A percentile compares a stretch with the other conserved stretches of the same genome.
These are phyloP conservation scores for Helichrysum umbraculigerum DNA, from an alignment of 129 eudicot species.

Conservation along the genomic window DNA sequence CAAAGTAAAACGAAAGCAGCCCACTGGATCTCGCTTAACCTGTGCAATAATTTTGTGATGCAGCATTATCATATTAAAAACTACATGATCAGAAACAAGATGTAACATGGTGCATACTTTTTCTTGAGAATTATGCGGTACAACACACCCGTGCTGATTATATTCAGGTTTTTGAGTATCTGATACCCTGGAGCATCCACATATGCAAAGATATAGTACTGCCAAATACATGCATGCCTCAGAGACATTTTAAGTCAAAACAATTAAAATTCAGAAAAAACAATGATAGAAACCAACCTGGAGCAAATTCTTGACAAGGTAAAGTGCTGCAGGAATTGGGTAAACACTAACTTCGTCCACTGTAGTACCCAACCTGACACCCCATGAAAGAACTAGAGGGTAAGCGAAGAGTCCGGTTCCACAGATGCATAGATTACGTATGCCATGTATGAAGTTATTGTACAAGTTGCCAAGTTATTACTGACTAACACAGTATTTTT, in stretches of 20 bases:
- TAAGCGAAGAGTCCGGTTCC: slow-evolving; percentile 5
- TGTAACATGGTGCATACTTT: slow-evolving; percentile 53
- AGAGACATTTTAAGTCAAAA: slow-evolving; percentile 29
- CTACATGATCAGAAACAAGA: slow-evolving; percentile 21
- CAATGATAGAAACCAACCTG: slow-evolving; percentile 53
- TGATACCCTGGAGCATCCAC: slow-evolving; percentile 99
- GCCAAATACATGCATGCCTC: slow-evolving; percentile 40
- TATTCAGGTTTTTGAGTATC: slow-evolving; percentile 90
- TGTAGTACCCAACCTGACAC: slow-evolving; percentile 79
- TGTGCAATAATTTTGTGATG: slow-evolving; percentile 33
- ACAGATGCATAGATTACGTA: not conserved
- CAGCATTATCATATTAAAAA: slow-evolving; percentile 9
- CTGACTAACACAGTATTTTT: not conserved
- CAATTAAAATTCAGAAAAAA: slow-evolving; percentile 13
- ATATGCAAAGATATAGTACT: slow-evolving; percentile 97
- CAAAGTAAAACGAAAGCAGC: slow-evolving; percentile 95
- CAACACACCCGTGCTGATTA: slow-evolving; percentile 90
- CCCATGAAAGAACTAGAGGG: slow-evolving; percentile 16
- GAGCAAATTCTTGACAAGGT: slow-evolving; percentile 92
- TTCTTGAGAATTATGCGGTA: slow-evolving; percentile 88
- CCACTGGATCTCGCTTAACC: slow-evolving; percentile 98
- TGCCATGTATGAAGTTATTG: not conserved
- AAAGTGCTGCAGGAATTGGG: slow-evolving; percentile 98
- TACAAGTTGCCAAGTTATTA: not conserved
- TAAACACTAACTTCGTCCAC: slow-evolving; percentile 88